Base-by-base conservation (phyloP, 2,329 filamentous ascomycete genomes). In the Thielaviopsis populi region DNA sequence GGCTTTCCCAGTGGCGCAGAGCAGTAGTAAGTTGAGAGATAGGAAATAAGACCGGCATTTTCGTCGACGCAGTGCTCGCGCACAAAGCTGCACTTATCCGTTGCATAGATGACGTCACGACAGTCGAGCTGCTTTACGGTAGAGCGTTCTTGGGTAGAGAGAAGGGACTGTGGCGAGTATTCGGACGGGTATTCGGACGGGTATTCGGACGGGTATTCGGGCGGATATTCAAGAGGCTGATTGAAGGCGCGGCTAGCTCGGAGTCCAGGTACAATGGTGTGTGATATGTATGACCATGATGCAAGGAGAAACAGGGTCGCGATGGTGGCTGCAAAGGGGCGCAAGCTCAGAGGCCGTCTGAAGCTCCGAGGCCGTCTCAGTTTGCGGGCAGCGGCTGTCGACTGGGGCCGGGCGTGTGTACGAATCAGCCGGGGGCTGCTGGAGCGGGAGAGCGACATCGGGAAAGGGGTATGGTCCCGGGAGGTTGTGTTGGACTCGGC, bases 1-100 rank as follows among this genome's bases (percentile, higher is more conserved):
- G 88, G 85, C 71, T 89, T 86, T 15, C 79, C 83, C 63, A 83
- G 74, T 63, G 79, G 78, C 41, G 95, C 78, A 53, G 78, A 77
- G 79, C 94, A 99, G 75, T 96, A 99, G 78, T 96, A 99, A 63
- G 97, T 79, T 22, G 85, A 81, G 58, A 97, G 82, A 74, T 99
- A 99, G 30, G 89, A 87, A 65, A 96, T 77, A 67, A 97, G 82
- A 37, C 94, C 92, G 63, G 91, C 88, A 75, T 96, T 89, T 72
- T 96, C 90, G 70, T 95, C 90, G 41, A 81, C 79, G 74, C 94
- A 99, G 73, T 96, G 88, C 64, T 80, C 78, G 68, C 80, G 83
- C 65, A 97, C 84, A 74, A 94, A 97, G 69, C 85, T 84, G 77
- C 94, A 99, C 75, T 96, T 84, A 72, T 99, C 88, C 66, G 78